phyloP scores from a whole-genome alignment of 2,329 filamentous ascomycete genomes.

The Westerdykella aurantiaca region DNA sequence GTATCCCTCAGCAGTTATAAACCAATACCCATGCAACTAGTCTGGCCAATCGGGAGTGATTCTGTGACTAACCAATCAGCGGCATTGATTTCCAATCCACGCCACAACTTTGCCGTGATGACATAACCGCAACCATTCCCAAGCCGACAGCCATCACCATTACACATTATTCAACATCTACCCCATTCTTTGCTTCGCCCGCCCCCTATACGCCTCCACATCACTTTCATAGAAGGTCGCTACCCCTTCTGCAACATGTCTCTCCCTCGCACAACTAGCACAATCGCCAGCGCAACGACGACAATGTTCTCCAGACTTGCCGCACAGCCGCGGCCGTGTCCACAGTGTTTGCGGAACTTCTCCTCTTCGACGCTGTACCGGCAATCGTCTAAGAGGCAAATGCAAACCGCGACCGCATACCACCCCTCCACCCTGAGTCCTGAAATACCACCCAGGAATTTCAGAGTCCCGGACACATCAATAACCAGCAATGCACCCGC shows the following conservation, averaged over 20 bases:
- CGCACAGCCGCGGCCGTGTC: constrained; percentile 31
- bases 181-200: background rate
- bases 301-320: constrained; percentile 22
- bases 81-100: background rate
- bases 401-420: constrained; percentile 62
- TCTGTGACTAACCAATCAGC: background rate
- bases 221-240: background rate
- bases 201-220: background rate
- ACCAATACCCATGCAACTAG: too few species aligned
- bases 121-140: background rate
- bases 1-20: too few species aligned
- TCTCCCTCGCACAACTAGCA: constrained; percentile 21
- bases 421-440: constrained; percentile 55
- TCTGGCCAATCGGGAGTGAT: too few species aligned
- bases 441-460: constrained; percentile 54
- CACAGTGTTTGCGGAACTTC: constrained; percentile 44
- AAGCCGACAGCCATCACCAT: background rate
- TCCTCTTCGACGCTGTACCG: constrained; percentile 36
- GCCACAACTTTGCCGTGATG: background rate
- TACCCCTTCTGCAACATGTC: constrained; percentile 21
- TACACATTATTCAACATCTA: background rate
- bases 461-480: constrained; percentile 55
- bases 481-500: constrained; percentile 50
- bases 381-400: constrained; percentile 36
- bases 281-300: constrained; percentile 20